These are phyloP conservation scores for Citrullus mucosospermus DNA, from an alignment of 306 rosid genomes.

Conservation along the genomic window DNA sequence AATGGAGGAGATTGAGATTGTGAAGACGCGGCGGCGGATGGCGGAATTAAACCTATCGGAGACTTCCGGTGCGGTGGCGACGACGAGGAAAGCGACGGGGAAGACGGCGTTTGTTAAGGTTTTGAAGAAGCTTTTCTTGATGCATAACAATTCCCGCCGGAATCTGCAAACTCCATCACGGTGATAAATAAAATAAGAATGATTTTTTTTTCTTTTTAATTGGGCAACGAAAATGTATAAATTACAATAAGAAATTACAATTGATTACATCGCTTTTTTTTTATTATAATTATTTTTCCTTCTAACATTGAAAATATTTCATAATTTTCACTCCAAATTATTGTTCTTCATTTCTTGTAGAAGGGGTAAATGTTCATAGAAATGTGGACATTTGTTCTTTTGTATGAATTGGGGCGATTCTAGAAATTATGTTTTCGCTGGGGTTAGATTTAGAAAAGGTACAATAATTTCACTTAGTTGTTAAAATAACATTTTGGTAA, in stretches of 20 bases:
- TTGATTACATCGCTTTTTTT: neutral
- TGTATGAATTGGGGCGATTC: neutral
- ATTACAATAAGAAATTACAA: neutral
- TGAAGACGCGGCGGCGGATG: neutral
- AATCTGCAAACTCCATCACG: slow-evolving; percentile 5
- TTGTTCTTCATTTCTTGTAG: neutral
- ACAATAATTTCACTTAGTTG: too few species aligned
- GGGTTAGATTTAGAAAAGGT: too few species aligned
- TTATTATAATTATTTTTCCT: too few species aligned
- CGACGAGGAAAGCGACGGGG: neutral
- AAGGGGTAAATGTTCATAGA: neutral
- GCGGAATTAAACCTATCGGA: neutral
- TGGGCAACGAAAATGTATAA: neutral
- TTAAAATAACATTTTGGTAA: too few species aligned
- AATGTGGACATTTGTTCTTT: neutral
- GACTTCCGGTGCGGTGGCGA: neutral
- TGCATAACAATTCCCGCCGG: slow-evolving; percentile 7
- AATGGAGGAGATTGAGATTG: neutral
- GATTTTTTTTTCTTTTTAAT: neutral
- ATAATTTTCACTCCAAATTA: neutral
- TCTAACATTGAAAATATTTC: neutral
- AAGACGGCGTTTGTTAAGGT: slow-evolving; percentile 4
- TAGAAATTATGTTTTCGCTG: neutral
- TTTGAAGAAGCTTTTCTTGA: slow-evolving; percentile 7
- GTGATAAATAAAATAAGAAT: neutral